These are phyloP conservation scores for Aspergillus sp. DNA, from an alignment of 2,329 filamentous ascomycete genomes.

Conservation along the genomic window DNA sequence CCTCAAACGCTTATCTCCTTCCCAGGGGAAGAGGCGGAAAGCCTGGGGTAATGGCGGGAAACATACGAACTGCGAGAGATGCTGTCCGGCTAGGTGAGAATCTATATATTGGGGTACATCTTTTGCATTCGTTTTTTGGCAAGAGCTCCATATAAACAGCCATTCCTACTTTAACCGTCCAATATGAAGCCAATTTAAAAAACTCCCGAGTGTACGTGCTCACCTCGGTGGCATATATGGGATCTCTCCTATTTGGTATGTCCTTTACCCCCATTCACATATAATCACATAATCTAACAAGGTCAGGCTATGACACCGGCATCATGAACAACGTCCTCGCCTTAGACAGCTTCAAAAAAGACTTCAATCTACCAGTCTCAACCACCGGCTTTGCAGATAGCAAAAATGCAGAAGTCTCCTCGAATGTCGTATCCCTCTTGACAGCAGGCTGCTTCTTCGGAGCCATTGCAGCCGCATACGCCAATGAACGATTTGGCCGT, in stretches of 20 bases:
- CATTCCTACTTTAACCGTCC: too few species aligned
- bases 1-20: too few species aligned
- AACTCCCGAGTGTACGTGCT: slow-evolving; percentile 43
- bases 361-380: slow-evolving; percentile 33
- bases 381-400: slow-evolving; percentile 25
- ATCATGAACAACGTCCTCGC: slow-evolving; percentile 39
- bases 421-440: slow-evolving; percentile 34
- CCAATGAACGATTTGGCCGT: slow-evolving; percentile 33
- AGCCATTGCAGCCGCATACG: slow-evolving; percentile 27
- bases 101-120: too few species aligned
- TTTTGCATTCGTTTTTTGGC: too few species aligned
- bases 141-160: too few species aligned
- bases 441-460: slow-evolving; percentile 37
- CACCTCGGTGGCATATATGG: slow-evolving; percentile 40
- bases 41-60: too few species aligned
- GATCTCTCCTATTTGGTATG: slow-evolving; percentile 40
- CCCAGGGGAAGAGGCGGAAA: too few species aligned
- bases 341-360: slow-evolving; percentile 35
- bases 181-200: background rate
- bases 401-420: slow-evolving; percentile 34
- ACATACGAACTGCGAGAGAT: too few species aligned
- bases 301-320: slow-evolving; percentile 38
- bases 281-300: background rate
- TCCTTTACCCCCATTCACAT: background rate
- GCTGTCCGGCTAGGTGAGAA: too few species aligned